These are phyloP conservation scores for Salicornia ramosissima DNA, from an alignment of 148 eudicot genomes.

Conservation along the genomic window DNA sequence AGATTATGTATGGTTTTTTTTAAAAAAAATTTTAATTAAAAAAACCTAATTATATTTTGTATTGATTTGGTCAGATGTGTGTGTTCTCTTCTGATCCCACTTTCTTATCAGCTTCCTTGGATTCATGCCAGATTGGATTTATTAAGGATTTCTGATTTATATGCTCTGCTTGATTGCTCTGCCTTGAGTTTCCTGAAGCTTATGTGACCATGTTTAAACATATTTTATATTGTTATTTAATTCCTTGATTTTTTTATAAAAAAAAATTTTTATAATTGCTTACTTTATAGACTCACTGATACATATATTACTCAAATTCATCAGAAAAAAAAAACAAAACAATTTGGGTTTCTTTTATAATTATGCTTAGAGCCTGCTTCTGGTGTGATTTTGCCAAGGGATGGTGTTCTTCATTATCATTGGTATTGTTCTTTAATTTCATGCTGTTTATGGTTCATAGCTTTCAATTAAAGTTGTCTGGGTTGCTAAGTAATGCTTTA, in stretches of 20 bases:
- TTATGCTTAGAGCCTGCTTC: constrained; percentile 17
- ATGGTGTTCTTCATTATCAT: constrained; percentile 20
- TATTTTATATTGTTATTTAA: background rate
- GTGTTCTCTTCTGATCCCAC: constrained; percentile 12
- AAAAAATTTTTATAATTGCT: background rate
- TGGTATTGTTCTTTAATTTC: constrained; percentile 15
- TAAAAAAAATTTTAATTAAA: too few relatives aligned
- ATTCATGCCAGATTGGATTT: background rate
- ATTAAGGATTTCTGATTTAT: background rate
- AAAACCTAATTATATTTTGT: too few relatives aligned
- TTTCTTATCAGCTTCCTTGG: constrained; percentile 7
- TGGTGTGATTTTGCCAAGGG: constrained; percentile 24
- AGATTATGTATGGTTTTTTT: constrained; percentile 3
- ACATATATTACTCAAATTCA: background rate
- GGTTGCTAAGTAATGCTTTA: constrained; percentile 1
- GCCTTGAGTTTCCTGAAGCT: too few relatives aligned
- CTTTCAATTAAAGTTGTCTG: background rate
- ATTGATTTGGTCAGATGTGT: constrained; percentile 22
- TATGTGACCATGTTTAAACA: too few relatives aligned
- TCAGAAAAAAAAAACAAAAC: too few relatives aligned
- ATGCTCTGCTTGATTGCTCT: too few relatives aligned
- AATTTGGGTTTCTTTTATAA: constrained; percentile 7
- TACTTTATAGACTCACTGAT: background rate
- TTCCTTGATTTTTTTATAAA: too few relatives aligned
- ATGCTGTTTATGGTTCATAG: background rate